A percentile compares a stretch with the other conserved stretches of the same genome.
These are phyloP conservation scores for Rhamnella rubrinervis DNA, from an alignment of 331 rosid species.

Conservation along the genomic window DNA sequence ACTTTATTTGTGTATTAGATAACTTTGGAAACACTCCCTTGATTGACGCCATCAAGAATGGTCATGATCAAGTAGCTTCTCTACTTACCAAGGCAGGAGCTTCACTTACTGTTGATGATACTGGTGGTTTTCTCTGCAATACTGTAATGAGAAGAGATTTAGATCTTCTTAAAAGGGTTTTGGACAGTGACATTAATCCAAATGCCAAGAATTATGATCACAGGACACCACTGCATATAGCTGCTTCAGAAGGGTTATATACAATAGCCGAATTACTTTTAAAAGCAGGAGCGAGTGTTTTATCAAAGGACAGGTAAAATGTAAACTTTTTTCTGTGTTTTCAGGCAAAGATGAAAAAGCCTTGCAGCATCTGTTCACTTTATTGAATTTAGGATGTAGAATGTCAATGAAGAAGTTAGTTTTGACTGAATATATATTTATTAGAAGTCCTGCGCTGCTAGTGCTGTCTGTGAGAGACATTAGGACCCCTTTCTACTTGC, in stretches of 20 bases:
- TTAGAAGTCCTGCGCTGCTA: no score
- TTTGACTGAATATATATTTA: no score
- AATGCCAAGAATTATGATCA: slow-evolving; percentile 60
- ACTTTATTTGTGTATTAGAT: slow-evolving; percentile 35
- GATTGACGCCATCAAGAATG: slow-evolving; percentile 58
- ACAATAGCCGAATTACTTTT: slow-evolving; percentile 41
- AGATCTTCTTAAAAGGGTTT: slow-evolving; percentile 44
- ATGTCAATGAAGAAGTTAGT: no score
- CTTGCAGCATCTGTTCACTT: not conserved
- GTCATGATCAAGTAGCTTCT: slow-evolving; percentile 52
- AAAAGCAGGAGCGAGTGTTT: slow-evolving; percentile 64
- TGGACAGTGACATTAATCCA: slow-evolving; percentile 52
- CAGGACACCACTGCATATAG: slow-evolving; percentile 64
- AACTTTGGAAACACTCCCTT: slow-evolving; percentile 65
- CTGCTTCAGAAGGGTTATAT: slow-evolving; percentile 59
- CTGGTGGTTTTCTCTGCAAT: slow-evolving; percentile 52
- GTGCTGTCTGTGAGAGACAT: no score
- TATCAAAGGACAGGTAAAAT: slow-evolving; percentile 55
- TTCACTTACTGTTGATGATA: slow-evolving; percentile 40
- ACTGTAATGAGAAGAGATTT: slow-evolving; percentile 40
- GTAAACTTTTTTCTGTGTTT: not conserved
- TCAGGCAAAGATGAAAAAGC: no score
- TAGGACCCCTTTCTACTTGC: no score
- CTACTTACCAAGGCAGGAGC: slow-evolving; percentile 54
- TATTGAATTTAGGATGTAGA: no score